These are phyloP conservation scores for Kluyveromyces siamensis DNA, from an alignment of 805 yeast species.

Conservation along the genomic window DNA sequence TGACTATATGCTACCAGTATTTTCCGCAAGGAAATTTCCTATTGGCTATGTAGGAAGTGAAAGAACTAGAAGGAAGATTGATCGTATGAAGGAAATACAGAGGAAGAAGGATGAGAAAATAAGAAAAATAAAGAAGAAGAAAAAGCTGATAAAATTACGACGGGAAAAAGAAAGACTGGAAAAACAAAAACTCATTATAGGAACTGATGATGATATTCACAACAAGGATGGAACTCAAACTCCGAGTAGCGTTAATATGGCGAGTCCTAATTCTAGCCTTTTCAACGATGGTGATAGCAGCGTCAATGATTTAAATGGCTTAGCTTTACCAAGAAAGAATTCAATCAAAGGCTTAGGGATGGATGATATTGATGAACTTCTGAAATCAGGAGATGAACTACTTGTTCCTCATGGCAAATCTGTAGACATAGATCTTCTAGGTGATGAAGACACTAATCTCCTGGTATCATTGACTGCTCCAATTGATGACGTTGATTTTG, in stretches of 20 bases:
- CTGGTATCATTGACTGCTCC: constrained; percentile 29
- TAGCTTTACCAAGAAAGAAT: constrained; percentile 13
- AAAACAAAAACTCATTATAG: constrained; percentile 11
- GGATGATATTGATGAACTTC: constrained; percentile 24
- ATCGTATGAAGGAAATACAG: constrained; percentile 28
- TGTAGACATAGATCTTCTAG: constrained; percentile 17
- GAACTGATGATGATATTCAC: constrained; percentile 1
- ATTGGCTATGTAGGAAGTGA: constrained; percentile 30
- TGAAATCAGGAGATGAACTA: constrained; percentile 7
- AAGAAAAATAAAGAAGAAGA: constrained; percentile 26
- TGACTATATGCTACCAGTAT: constrained; percentile 23
- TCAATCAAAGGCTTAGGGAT: constrained; percentile 24
- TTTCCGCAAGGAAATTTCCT: constrained; percentile 26
- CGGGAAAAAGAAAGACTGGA: constrained; percentile 25
- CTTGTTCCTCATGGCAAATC: constrained; percentile 7
- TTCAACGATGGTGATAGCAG: neutral
- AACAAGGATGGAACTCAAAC: neutral
- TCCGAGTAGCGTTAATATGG: constrained; percentile 1
- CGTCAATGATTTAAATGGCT: neutral
- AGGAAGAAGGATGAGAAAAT: constrained; percentile 27
- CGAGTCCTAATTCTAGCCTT: neutral
- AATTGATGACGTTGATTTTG: constrained; percentile 16
- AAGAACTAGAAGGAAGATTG: constrained; percentile 28
- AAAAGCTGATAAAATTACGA: constrained; percentile 23
- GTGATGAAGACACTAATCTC: constrained; percentile 22